phyloP scores from a whole-genome alignment of 768 basidiomycete species.

The Auricularia auricula-judae region DNA sequence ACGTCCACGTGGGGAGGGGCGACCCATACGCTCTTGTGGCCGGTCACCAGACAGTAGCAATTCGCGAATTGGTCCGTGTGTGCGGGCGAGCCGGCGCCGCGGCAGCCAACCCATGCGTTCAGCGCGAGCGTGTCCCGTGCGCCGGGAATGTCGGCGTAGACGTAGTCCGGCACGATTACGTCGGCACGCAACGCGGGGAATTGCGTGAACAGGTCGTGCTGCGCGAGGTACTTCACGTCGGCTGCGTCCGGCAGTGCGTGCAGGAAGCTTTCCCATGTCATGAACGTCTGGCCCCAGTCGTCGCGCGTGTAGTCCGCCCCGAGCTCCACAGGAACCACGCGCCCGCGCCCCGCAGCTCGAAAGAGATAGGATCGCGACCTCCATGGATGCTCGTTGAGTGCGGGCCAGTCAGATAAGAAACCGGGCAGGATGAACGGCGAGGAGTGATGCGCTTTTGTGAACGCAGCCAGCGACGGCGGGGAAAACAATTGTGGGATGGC shows the following conservation, averaged over 20 bases:
- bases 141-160: constrained; percentile 48
- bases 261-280: constrained; percentile 72
- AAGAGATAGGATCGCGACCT: constrained; percentile 55
- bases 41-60: constrained; percentile 83
- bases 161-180: constrained; percentile 79
- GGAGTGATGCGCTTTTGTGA: constrained; percentile 31
- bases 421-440: constrained; percentile 66
- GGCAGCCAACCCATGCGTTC: constrained; percentile 78
- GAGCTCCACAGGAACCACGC: constrained; percentile 84
- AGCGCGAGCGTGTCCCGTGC: constrained; percentile 58
- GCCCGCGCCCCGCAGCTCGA: constrained; percentile 60
- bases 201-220: constrained; percentile 76
- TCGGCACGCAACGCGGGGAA: constrained; percentile 71
- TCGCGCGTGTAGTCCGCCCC: constrained; percentile 72
- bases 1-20: constrained; percentile 47
- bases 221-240: constrained; percentile 67
- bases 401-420: constrained; percentile 67
- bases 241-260: constrained; percentile 23
- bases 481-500: constrained; percentile 11
- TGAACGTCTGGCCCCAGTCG: constrained; percentile 73
- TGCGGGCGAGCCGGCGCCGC: constrained; percentile 73
- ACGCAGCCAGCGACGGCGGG: constrained; percentile 49
- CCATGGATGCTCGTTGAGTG: constrained; percentile 63
- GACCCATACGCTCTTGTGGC: constrained; percentile 84
- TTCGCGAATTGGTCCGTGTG: constrained; percentile 75